Conservation (phyloP, 2,329 filamentous ascomycete genomes). For the Alternaria metachromatica region DNA sequence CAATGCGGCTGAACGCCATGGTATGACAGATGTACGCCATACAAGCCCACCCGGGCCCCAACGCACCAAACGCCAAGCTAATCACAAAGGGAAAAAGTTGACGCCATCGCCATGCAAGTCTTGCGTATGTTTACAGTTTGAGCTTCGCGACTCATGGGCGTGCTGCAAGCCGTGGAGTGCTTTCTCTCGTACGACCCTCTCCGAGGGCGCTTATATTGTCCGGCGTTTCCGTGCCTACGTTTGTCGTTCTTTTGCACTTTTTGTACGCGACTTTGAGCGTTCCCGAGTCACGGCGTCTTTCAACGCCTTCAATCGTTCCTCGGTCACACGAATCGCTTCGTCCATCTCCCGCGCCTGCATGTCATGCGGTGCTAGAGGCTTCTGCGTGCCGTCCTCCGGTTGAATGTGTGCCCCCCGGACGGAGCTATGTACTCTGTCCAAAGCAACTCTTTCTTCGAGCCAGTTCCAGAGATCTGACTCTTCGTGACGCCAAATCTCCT, state of each 20-base stretch:
- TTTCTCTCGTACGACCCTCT: not conserved
- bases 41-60: not conserved
- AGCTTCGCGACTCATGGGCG: not conserved
- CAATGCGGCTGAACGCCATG: not conserved
- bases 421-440: slow-evolving; percentile 60
- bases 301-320: slow-evolving; percentile 79
- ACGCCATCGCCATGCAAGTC: slow-evolving; percentile 16
- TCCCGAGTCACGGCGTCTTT: slow-evolving; percentile 68
- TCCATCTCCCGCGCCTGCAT: slow-evolving; percentile 78
- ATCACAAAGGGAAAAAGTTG: slow-evolving; percentile 1
- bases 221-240: slow-evolving; percentile 6
- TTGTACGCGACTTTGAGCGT: slow-evolving; percentile 26
- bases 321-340: slow-evolving; percentile 83
- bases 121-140: slow-evolving; percentile 10
- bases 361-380: slow-evolving; percentile 56
- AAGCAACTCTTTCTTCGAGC: slow-evolving; percentile 84
- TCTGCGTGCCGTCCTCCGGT: slow-evolving; percentile 55
- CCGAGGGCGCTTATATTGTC: not conserved
- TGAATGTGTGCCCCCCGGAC: slow-evolving; percentile 30
- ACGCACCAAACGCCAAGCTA: slow-evolving; percentile 1
- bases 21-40: not conserved
- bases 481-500: slow-evolving; percentile 89
- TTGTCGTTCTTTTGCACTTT: slow-evolving; percentile 29
- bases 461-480: slow-evolving; percentile 92
- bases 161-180: not conserved